Conservation (phyloP, 2,329 filamentous ascomycete genomes). For the Rutstroemia sp. region DNA sequence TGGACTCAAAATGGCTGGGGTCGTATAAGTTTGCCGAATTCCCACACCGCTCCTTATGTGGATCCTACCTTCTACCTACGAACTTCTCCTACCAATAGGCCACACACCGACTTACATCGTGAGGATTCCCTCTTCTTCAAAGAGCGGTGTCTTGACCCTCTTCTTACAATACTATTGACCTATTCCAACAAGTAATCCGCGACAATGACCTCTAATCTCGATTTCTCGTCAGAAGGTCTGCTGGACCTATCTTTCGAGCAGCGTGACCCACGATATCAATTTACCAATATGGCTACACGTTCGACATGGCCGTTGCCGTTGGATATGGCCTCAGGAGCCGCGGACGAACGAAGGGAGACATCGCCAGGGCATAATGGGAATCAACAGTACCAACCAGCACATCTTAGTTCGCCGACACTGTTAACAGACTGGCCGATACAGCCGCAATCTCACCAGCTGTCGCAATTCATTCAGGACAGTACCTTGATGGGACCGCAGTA, state of each 20-base stretch:
- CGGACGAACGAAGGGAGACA: conserved; percentile 27
- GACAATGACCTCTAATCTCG: conserved; percentile 47
- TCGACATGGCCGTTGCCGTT: conserved; percentile 29
- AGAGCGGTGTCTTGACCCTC: conserved; percentile 29
- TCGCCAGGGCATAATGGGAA: conserved; percentile 37
- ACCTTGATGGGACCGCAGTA: conserved; percentile 29
- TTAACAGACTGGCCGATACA: conserved; percentile 55
- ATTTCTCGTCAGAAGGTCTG: conserved; percentile 56
- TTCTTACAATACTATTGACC: conserved; percentile 40
- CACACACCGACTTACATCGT: conserved; percentile 28
- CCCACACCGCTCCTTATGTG: conserved; percentile 24
- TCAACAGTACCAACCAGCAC: conserved; percentile 34
- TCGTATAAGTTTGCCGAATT: conserved; percentile 13
- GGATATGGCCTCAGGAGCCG: conserved; percentile 27
- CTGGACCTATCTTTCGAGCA: conserved; percentile 55
- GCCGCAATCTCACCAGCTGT: conserved; percentile 28
- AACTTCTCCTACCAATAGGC: conserved; percentile 18
- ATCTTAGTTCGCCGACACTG: conserved; percentile 38
- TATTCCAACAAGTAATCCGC: conserved; percentile 27
- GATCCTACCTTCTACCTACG: conserved; percentile 14
- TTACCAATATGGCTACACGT: conserved; percentile 35
- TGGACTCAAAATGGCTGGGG: conserved; percentile 13
- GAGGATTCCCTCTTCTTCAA: conserved; percentile 26
- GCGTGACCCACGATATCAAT: conserved; percentile 46
- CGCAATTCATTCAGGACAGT: conserved; percentile 29